A percentile compares a stretch with the other conserved stretches of the same genome.
Conservation (phyloP, 139 green algal species). For the Microglena sp. region DNA sequence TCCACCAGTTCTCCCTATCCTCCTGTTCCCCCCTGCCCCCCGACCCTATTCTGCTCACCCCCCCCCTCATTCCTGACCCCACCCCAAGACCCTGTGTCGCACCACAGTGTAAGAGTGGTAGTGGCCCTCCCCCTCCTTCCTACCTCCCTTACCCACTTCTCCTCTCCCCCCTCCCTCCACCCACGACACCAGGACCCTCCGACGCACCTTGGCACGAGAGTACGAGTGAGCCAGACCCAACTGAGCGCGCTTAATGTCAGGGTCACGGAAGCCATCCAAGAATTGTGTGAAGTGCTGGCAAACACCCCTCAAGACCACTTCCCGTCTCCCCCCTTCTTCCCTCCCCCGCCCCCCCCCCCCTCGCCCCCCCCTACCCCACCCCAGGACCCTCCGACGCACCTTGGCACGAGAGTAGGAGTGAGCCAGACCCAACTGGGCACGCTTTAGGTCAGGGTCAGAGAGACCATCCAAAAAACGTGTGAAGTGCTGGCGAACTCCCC, state of each 20-base stretch:
- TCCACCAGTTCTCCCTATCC: too few relatives aligned
- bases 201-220: slow-evolving; percentile 91
- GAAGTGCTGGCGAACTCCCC: slow-evolving; percentile 81
- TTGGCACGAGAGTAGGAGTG: slow-evolving; percentile 96
- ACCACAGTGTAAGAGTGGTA: slow-evolving; percentile 90
- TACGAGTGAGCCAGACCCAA: slow-evolving; percentile 95
- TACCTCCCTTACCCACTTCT: too few relatives aligned
- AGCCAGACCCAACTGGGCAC: slow-evolving; percentile 86
- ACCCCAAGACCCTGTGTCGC: too few relatives aligned
- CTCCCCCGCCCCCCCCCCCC: too few relatives aligned
- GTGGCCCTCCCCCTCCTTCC: slow-evolving; percentile 89
- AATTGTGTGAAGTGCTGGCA: slow-evolving; percentile 67
- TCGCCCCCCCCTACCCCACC: too few relatives aligned
- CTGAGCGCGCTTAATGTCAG: slow-evolving; percentile 67
- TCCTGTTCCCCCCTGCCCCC: too few relatives aligned
- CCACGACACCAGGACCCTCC: slow-evolving; percentile 21
- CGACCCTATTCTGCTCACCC: too few relatives aligned
- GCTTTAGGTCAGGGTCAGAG: slow-evolving; percentile 47
- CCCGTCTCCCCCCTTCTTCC: too few relatives aligned
- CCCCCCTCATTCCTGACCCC: too few relatives aligned
- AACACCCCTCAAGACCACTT: slow-evolving; percentile 86
- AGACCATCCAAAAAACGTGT: slow-evolving; percentile 35
- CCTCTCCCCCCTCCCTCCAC: too few relatives aligned
- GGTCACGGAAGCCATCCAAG: slow-evolving; percentile 31
- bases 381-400: slow-evolving; percentile 70